Evolutionary conservation across 1,284 basidiomycete species (phyloP), one percentile per base, ranked within the genome.

Genomic region (Wolfiporia cocos): DNA sequence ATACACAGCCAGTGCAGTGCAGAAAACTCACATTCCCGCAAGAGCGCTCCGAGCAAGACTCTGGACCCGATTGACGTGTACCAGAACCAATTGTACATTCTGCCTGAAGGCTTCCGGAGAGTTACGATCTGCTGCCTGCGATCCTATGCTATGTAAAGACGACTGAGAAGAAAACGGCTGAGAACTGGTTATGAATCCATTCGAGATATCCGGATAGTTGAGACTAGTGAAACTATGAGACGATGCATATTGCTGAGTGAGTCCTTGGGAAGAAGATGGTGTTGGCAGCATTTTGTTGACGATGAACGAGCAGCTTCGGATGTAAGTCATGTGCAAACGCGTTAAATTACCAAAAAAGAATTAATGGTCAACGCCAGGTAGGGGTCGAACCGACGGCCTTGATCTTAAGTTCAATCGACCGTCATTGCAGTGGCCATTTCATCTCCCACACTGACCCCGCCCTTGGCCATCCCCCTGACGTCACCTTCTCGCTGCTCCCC

Each of bases 71-170:
- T 60, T 48, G 3, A 77, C 61, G n/a, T 71, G 66, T 24, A 66
- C 62, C 29, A 71, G 69, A 0, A 68, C 64, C 17, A 71, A 39
- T 37, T 68, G 66, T 5, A 79, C 62, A 54, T 76, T 78, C 34
- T 73, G 69, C 47, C 71, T 75, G 65, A 81, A 78, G 11, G 67
- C 49, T 29, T 71, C 71, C 2, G 73, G 71, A 18, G 76, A 75
- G 50, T 74, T 78, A 6, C 66, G 68, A 46, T 79, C 78, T 2
- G 44, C 44, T 3, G 39, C 39, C 20, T 15, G 6, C 15, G 32
- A 10, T 34, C 15, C 10, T 9, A 19, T 6, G 3, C 32, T 29
- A 1, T 30, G 39, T 18, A 37, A 21, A 10, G 30, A 21, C 17
- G 36, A 33, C 29, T 29, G 36, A n/a, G 37, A 14, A 26, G 37